phyloP scores from a whole-genome alignment of 2,329 filamentous ascomycete genomes.

The Cladophialophora immunda region DNA sequence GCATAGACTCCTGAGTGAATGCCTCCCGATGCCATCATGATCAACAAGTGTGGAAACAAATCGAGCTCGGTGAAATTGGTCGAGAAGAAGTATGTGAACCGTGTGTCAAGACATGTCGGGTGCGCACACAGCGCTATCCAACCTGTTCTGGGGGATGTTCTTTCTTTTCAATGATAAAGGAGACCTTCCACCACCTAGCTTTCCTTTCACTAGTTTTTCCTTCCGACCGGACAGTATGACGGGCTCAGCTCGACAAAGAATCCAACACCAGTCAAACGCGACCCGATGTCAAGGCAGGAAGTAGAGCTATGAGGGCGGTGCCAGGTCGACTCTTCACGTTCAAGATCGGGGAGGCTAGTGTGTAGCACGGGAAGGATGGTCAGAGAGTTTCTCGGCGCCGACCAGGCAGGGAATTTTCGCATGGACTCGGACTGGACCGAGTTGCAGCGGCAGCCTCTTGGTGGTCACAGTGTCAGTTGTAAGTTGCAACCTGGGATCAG shows the following conservation, averaged over 20 bases:
- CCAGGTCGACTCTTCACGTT: neutral
- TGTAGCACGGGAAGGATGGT: neutral
- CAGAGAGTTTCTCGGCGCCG: neutral
- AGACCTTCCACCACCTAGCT: neutral
- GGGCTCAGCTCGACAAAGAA: neutral
- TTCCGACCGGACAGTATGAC: neutral
- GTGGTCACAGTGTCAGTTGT: neutral
- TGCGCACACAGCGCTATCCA: conserved; percentile 18
- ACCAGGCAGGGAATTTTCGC: conserved; percentile 6
- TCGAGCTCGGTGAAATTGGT: neutral
- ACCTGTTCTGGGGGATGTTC: neutral
- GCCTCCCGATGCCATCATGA: conserved; percentile 36
- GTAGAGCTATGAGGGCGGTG: neutral
- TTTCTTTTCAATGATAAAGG: neutral
- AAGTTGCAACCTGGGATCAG: neutral
- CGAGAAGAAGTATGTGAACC: conserved; percentile 11
- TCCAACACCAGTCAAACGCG: neutral
- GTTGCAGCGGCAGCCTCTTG: neutral
- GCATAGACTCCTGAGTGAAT: conserved; percentile 36
- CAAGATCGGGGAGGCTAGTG: conserved; percentile 2
- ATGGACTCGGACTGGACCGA: neutral
- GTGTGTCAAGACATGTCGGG: conserved; percentile 33
- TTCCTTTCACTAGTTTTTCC: neutral
- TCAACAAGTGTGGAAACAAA: neutral
- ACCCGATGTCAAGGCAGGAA: neutral